These are phyloP conservation scores for Cystofilobasidium bisporidii DNA, from an alignment of 768 basidiomycete genomes.

Conservation along the genomic window DNA sequence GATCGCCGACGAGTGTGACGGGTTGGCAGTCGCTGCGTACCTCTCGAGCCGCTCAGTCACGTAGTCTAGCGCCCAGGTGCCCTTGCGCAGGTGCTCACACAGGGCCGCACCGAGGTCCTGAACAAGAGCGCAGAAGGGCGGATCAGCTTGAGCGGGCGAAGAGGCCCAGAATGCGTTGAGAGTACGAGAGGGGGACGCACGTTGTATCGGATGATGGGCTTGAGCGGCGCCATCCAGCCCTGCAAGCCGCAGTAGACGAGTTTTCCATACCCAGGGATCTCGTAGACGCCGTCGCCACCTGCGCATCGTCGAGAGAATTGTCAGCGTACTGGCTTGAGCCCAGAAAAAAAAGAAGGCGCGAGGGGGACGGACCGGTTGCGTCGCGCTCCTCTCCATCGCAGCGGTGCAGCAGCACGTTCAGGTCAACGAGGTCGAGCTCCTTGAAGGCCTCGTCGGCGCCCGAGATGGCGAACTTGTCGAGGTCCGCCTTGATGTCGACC, in stretches of 20 bases:
- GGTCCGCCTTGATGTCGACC: constrained; percentile 56
- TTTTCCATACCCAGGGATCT: constrained; percentile 62
- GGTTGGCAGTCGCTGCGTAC: too few species aligned
- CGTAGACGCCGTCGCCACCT: constrained; percentile 68
- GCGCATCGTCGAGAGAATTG: too few species aligned
- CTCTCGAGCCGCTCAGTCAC: constrained; percentile 56
- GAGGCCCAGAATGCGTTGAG: neutral
- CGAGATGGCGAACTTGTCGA: constrained; percentile 64
- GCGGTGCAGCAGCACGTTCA: constrained; percentile 78
- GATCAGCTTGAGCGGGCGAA: too few species aligned
- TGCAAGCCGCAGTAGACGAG: constrained; percentile 88
- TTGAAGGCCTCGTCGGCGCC: constrained; percentile 64
- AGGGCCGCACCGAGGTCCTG: constrained; percentile 80
- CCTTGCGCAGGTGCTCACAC: constrained; percentile 74
- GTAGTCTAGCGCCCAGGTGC: constrained; percentile 89
- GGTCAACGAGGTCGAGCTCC: constrained; percentile 68
- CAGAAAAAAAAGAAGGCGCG: neutral
- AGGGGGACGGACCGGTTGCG: constrained; percentile 52
- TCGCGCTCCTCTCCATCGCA: constrained; percentile 87
- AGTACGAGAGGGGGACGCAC: constrained; percentile 1
- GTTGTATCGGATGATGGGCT: constrained; percentile 75
- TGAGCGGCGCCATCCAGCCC: constrained; percentile 89
- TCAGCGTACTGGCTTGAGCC: too few species aligned
- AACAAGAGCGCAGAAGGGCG: neutral
- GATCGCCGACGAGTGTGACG: too few species aligned